Conservation (phyloP, 371 early-diverging fungal species). For the Spiromyces aspiralis region DNA sequence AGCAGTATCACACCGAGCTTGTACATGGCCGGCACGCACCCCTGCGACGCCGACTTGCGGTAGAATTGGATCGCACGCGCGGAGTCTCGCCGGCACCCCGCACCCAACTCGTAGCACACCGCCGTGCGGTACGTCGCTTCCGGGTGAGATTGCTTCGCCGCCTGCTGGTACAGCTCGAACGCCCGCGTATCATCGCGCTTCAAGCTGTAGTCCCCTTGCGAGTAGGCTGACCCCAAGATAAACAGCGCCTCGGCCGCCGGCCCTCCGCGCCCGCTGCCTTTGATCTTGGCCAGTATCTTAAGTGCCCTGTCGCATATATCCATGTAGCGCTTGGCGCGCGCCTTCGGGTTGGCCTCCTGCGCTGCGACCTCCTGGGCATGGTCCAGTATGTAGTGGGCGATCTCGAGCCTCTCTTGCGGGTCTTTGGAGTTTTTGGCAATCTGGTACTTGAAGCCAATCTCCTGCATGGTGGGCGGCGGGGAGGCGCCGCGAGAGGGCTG, state of each 20-base stretch:
- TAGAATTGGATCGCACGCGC: conserved; percentile 77
- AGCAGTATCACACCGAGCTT: conserved; percentile 78
- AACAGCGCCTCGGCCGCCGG: background rate
- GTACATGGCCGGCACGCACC: conserved; percentile 92
- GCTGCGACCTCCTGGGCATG: background rate
- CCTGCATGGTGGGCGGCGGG: background rate
- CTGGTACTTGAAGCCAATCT: background rate
- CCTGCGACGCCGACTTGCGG: conserved; percentile 81
- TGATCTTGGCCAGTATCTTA: background rate
- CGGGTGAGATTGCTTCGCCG: conserved; percentile 82
- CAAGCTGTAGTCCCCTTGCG: background rate
- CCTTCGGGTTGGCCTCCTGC: background rate
- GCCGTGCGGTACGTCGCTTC: conserved; percentile 87
- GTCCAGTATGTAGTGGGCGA: background rate
- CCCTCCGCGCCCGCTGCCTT: background rate
- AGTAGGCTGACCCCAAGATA: background rate
- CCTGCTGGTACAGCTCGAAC: conserved; percentile 77
- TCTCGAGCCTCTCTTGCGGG: background rate
- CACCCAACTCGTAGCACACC: conserved; percentile 90
- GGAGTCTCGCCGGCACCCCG: conserved; percentile 77
- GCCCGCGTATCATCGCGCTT: conserved; percentile 26
- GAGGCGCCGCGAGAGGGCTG: too few species aligned
- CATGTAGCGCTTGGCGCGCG: background rate
- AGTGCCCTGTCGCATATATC: background rate
- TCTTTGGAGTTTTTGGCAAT: background rate